Conservation (phyloP, 2,329 filamentous ascomycete species). For the Colletotrichum costaricense region DNA sequence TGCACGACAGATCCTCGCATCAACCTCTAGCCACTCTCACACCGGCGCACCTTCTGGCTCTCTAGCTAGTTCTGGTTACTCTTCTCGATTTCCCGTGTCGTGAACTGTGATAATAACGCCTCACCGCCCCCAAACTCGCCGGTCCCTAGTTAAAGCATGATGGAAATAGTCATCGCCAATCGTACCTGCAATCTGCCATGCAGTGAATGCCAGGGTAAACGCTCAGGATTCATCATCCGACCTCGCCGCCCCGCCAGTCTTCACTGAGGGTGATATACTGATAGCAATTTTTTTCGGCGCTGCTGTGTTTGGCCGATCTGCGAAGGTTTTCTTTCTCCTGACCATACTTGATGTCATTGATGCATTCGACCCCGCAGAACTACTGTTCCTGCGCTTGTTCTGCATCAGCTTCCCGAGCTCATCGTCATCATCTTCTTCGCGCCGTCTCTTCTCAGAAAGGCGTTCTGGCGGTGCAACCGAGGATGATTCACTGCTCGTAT, state of each 20-base stretch:
- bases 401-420: slow-evolving; percentile 85
- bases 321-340: slow-evolving; percentile 59
- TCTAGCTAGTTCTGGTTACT: slow-evolving; percentile 22
- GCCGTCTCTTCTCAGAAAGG: slow-evolving; percentile 86
- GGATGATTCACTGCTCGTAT: slow-evolving; percentile 38
- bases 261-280: slow-evolving; percentile 61
- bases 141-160: slow-evolving; percentile 29
- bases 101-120: slow-evolving; percentile 32
- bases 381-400: slow-evolving; percentile 71
- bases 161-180: slow-evolving; percentile 29
- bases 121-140: slow-evolving; percentile 22
- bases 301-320: slow-evolving; percentile 51
- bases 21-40: neutral
- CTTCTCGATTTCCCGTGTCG: slow-evolving; percentile 32
- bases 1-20: neutral
- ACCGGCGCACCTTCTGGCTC: neutral
- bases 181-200: slow-evolving; percentile 12
- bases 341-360: slow-evolving; percentile 51
- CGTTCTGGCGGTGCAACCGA: slow-evolving; percentile 74
- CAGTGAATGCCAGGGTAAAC: slow-evolving; percentile 12
- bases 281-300: slow-evolving; percentile 68
- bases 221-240: slow-evolving; percentile 54
- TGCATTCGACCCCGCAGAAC: slow-evolving; percentile 57
- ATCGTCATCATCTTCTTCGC: slow-evolving; percentile 94
- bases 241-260: slow-evolving; percentile 50